Evolutionary conservation across 1,284 basidiomycete genomes (phyloP).

Genomic region (Stereum hirsutum): DNA sequence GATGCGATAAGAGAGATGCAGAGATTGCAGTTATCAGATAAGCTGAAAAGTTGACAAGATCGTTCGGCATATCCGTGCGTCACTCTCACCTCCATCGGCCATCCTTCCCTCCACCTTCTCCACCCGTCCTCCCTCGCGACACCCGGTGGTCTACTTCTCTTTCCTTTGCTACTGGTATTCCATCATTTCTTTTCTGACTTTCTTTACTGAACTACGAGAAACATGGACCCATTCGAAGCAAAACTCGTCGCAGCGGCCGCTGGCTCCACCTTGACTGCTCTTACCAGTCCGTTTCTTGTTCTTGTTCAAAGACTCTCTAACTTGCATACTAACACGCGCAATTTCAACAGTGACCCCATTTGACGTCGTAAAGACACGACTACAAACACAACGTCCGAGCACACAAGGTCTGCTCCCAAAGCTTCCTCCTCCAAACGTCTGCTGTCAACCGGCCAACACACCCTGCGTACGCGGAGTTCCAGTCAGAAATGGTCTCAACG

Average conservation of each 20-base stretch:
- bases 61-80: too few relatives aligned
- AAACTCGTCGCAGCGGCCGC: conserved; percentile 77
- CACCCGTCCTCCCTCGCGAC: too few relatives aligned
- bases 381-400: conserved; percentile 70
- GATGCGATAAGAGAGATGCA: too few relatives aligned
- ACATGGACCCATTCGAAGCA: conserved; percentile 69
- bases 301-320: neutral
- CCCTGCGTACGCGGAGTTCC: conserved; percentile 20
- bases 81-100: too few relatives aligned
- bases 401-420: conserved; percentile 35
- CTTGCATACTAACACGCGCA: neutral
- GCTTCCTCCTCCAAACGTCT: conserved; percentile 38
- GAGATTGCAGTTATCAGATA: too few relatives aligned
- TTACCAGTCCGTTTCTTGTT: conserved; percentile 60
- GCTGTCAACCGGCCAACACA: conserved; percentile 53
- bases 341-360: conserved; percentile 78
- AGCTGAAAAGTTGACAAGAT: too few relatives aligned
- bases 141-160: too few relatives aligned
- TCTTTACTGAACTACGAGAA: neutral
- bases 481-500: conserved; percentile 33
- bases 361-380: conserved; percentile 89
- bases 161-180: neutral
- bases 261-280: conserved; percentile 74
- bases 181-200: neutral
- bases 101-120: too few relatives aligned